These are phyloP conservation scores for Agaricus blazei DNA, from an alignment of 768 basidiomycete genomes.

Conservation along the genomic window DNA sequence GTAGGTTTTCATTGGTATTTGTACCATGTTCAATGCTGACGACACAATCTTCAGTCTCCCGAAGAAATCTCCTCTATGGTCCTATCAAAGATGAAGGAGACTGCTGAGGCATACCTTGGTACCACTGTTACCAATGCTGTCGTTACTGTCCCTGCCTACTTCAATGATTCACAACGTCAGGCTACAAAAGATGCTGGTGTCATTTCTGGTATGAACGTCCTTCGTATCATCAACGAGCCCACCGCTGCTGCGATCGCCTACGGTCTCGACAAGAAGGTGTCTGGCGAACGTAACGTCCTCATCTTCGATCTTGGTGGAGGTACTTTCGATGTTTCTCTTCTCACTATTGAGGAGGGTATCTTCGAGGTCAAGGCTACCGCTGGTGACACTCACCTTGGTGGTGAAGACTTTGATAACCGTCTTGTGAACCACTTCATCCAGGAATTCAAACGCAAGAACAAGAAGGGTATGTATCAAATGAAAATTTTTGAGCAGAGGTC, in stretches of 20 bases:
- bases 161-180: conserved; percentile 98
- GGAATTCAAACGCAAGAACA: conserved; percentile 97
- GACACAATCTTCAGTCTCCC: conserved; percentile 54
- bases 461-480: conserved; percentile 59
- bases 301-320: conserved; percentile 99
- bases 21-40: not conserved
- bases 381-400: conserved; percentile 97
- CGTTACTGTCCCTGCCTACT: conserved; percentile 95
- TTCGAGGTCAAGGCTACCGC: conserved; percentile 98
- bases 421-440: conserved; percentile 96
- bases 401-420: conserved; percentile 97
- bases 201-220: conserved; percentile 91
- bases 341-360: conserved; percentile 96
- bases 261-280: conserved; percentile 93
- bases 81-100: conserved; percentile 97
- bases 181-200: conserved; percentile 97
- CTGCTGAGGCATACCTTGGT: conserved; percentile 94
- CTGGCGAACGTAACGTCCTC: conserved; percentile 89
- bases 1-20: conserved; percentile 38
- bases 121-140: conserved; percentile 83
- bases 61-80: conserved; percentile 99
- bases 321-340: conserved; percentile 95
- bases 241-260: conserved; percentile 98
- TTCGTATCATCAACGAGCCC: conserved; percentile 99
- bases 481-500: not conserved